phyloP scores from a whole-genome alignment of 768 basidiomycete genomes.

The Kwoniella dendrophila region DNA sequence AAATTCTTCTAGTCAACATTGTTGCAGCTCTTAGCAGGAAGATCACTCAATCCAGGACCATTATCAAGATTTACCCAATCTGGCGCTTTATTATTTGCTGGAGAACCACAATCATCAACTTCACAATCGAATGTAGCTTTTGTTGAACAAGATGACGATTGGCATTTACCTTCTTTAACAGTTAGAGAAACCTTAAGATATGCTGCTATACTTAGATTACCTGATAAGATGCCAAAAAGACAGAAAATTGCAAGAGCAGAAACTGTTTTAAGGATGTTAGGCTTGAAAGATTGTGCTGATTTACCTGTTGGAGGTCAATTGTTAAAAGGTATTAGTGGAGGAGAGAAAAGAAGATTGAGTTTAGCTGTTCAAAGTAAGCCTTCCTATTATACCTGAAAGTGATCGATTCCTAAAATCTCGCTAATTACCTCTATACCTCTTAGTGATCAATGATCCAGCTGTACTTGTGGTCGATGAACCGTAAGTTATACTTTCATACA shows the following conservation, averaged over 20 bases:
- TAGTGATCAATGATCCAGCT: conserved; percentile 57
- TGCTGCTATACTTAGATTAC: conserved; percentile 58
- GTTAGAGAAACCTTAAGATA: conserved; percentile 54
- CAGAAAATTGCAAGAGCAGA: conserved; percentile 59
- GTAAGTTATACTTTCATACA: conserved; percentile 15
- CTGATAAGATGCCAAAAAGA: conserved; percentile 51
- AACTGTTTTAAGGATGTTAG: conserved; percentile 60
- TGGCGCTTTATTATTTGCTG: conserved; percentile 54
- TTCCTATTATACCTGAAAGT: neutral
- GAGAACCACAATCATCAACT: conserved; percentile 17
- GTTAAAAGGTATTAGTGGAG: conserved; percentile 60
- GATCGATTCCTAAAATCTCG: neutral
- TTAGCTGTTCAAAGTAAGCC: conserved; percentile 59
- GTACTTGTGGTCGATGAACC: conserved; percentile 58
- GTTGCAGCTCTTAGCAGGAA: conserved; percentile 56
- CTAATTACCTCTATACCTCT: conserved; percentile 24
- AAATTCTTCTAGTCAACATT: conserved; percentile 54
- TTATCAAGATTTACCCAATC: conserved; percentile 52
- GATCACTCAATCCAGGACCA: conserved; percentile 48
- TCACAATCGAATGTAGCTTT: conserved; percentile 54
- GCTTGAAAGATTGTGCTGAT: conserved; percentile 60
- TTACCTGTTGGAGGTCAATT: conserved; percentile 60
- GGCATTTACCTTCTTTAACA: conserved; percentile 57
- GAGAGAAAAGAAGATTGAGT: conserved; percentile 61
- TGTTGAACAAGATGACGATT: conserved; percentile 59